Evolutionary conservation across 1,284 basidiomycete genomes (phyloP).

Genomic region (Lentinus polychrous): DNA sequence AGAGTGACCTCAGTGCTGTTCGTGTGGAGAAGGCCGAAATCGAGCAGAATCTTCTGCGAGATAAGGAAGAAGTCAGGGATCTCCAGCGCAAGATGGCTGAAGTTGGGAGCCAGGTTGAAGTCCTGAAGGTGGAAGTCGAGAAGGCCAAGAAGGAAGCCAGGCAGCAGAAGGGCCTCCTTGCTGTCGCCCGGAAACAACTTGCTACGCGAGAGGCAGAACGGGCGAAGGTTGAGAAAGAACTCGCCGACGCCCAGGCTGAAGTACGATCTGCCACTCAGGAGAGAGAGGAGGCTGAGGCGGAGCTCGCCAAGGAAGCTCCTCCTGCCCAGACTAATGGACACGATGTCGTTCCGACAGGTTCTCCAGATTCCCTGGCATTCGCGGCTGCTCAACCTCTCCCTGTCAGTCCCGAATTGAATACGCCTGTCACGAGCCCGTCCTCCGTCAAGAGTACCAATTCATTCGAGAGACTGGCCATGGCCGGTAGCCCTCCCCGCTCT

Average conservation of each 20-base stretch:
- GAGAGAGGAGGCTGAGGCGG: constrained; percentile 47
- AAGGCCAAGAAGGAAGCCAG: constrained; percentile 91
- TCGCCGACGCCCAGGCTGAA: constrained; percentile 58
- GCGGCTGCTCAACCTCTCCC: constrained; percentile 69
- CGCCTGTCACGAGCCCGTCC: constrained; percentile 25
- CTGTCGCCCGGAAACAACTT: constrained; percentile 94
- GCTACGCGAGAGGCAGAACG: constrained; percentile 77
- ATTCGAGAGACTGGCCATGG: constrained; percentile 71
- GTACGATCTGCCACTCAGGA: constrained; percentile 47
- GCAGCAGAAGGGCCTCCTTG: constrained; percentile 91
- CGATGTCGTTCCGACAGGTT: constrained; percentile 26
- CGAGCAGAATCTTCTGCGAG: constrained; percentile 81
- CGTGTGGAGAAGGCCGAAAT: constrained; percentile 90
- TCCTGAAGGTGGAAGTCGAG: constrained; percentile 74
- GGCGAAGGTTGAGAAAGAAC: constrained; percentile 65
- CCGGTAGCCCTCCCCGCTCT: constrained; percentile 34
- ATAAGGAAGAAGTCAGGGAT: constrained; percentile 92
- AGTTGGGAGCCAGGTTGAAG: constrained; percentile 68
- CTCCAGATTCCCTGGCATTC: constrained; percentile 45
- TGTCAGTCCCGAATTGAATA: constrained; percentile 45
- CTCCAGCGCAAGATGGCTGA: constrained; percentile 83
- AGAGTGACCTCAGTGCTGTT: constrained; percentile 88
- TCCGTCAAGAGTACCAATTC: constrained; percentile 82
- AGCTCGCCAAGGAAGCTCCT: constrained; percentile 33
- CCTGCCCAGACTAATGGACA: constrained; percentile 22